These are phyloP conservation scores for Erodium trifolium DNA, from an alignment of 441 rosid species.

Conservation along the genomic window DNA sequence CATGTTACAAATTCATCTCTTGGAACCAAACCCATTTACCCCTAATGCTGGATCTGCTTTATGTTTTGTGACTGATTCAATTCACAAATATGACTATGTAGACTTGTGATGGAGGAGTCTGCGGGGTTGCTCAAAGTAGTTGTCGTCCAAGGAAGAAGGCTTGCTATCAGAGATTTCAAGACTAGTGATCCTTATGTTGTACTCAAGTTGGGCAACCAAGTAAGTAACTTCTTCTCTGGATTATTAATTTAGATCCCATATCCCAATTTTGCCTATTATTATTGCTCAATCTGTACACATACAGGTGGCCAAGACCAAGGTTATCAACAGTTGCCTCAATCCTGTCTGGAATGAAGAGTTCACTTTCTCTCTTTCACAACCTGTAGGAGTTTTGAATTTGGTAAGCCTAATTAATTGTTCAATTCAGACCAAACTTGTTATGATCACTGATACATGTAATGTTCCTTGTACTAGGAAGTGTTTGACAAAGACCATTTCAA, in stretches of 20 bases:
- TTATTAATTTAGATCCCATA: too few relatives aligned
- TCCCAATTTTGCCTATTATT: neutral
- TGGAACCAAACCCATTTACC: neutral
- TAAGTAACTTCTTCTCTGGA: conserved; percentile 12
- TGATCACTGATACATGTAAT: neutral
- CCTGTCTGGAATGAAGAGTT: conserved; percentile 94
- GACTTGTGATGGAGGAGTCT: conserved; percentile 35
- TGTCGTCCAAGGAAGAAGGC: conserved; percentile 65
- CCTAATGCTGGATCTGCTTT: neutral
- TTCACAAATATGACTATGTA: neutral
- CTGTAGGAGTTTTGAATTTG: conserved; percentile 51
- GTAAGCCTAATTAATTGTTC: conserved; percentile 25
- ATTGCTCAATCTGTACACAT: neutral
- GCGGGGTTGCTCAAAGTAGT: conserved; percentile 49
- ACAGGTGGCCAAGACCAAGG: conserved; percentile 90
- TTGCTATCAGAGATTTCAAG: conserved; percentile 86
- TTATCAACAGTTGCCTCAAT: conserved; percentile 81
- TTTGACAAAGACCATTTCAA: conserved; percentile 93
- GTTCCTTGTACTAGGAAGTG: conserved; percentile 56
- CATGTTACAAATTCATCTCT: neutral
- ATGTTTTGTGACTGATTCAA: neutral
- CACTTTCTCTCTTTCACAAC: conserved; percentile 61
- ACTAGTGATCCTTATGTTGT: conserved; percentile 95
- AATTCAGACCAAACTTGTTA: too few relatives aligned
- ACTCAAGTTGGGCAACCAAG: conserved; percentile 79